These are phyloP conservation scores for Vaccinium myrtillus DNA, from an alignment of 148 eudicot genomes.

Conservation along the genomic window DNA sequence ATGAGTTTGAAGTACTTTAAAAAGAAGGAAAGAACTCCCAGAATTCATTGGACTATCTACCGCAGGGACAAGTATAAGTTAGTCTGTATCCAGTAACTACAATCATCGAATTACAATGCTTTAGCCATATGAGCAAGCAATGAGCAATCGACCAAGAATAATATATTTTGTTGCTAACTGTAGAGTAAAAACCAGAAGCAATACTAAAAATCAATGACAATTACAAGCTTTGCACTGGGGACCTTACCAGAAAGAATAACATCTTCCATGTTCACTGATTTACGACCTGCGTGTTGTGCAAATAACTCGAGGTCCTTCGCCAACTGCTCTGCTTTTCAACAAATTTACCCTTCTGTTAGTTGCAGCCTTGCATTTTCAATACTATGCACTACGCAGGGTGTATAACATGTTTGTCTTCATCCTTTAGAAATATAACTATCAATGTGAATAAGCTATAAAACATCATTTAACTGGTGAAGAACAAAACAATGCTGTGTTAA, in stretches of 20 bases:
- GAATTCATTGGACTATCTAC: not conserved
- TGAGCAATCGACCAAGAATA: not conserved
- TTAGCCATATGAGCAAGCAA: not conserved
- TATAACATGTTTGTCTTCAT: not conserved
- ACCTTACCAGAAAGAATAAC: slow-evolving; percentile 83
- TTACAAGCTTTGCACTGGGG: slow-evolving; percentile 9
- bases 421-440: not conserved
- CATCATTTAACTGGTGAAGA: not conserved
- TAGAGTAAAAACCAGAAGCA: not conserved
- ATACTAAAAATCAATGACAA: not conserved
- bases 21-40: not conserved
- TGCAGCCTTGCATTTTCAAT: not conserved
- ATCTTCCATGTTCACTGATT: slow-evolving; percentile 86
- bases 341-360: slow-evolving; percentile 22
- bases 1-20: not conserved
- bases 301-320: slow-evolving; percentile 90
- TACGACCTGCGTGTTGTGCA: slow-evolving; percentile 91
- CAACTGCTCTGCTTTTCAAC: slow-evolving; percentile 65
- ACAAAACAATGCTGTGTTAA: not conserved
- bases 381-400: not conserved
- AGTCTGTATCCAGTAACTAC: not conserved
- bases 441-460: not conserved
- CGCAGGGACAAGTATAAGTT: not conserved
- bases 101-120: not conserved
- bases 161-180: not conserved